These are phyloP conservation scores for Oryza longistaminata DNA, from an alignment of 176 grass and related monocot species.

Conservation along the genomic window DNA sequence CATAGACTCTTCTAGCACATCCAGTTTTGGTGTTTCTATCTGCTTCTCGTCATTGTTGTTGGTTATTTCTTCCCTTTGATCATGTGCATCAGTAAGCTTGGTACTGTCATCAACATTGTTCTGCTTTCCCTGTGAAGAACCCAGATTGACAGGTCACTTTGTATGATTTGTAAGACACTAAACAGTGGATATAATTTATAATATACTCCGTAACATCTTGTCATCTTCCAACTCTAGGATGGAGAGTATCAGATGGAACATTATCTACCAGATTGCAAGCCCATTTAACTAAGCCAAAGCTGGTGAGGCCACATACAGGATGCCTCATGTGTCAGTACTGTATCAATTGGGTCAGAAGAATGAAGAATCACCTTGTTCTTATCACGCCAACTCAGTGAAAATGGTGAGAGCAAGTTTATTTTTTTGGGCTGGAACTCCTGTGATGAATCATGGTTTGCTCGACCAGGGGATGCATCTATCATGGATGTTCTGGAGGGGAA, in stretches of 20 bases:
- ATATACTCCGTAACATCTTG: too few species aligned
- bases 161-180: neutral
- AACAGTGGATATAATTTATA: neutral
- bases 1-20: conserved; percentile 32
- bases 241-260: neutral
- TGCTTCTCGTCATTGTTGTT: conserved; percentile 39
- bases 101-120: conserved; percentile 40
- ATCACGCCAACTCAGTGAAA: conserved; percentile 89
- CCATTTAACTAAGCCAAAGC: neutral
- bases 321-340: neutral
- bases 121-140: conserved; percentile 52
- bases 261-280: neutral
- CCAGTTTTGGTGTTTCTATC: conserved; percentile 7
- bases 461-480: conserved; percentile 45
- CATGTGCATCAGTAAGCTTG: conserved; percentile 27
- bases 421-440: conserved; percentile 87
- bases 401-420: conserved; percentile 82
- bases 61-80: conserved; percentile 28
- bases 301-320: neutral
- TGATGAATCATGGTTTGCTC: conserved; percentile 53
- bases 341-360: conserved; percentile 16
- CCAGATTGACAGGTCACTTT: neutral
- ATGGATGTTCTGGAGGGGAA: conserved; percentile 60
- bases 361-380: conserved; percentile 83
- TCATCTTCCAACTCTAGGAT: neutral